Evolutionary conservation across 139 green algal species (phyloP).

Genomic region (Marvania coccoides): DNA sequence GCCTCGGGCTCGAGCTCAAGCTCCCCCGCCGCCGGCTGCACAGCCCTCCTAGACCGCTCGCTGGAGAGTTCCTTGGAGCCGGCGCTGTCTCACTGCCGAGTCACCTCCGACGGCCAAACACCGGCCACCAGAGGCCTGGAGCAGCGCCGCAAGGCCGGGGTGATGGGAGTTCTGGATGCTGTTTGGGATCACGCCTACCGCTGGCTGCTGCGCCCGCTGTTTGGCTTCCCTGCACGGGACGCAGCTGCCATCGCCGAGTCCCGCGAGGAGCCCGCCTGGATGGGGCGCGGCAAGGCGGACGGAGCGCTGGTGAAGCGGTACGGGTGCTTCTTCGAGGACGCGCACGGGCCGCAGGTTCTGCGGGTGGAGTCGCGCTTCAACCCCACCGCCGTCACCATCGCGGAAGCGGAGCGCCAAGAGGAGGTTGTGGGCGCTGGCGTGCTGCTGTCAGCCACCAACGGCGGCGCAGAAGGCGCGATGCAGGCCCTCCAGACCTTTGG

Average conservation of each 20-base stretch:
- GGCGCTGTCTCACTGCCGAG: too few relatives aligned
- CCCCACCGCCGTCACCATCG: neutral
- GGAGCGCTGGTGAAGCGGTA: slow-evolving; percentile 24
- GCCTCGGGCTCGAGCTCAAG: too few relatives aligned
- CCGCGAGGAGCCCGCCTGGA: slow-evolving; percentile 3
- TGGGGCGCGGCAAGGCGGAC: slow-evolving; percentile 19
- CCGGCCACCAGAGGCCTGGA: neutral
- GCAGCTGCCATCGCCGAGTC: neutral
- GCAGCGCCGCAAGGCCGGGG: too few relatives aligned
- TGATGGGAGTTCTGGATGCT: too few relatives aligned
- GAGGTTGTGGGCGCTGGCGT: slow-evolving; percentile 1
- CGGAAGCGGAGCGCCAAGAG: too few relatives aligned
- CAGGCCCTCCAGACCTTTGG: slow-evolving; percentile 26
- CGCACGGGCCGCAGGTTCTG: slow-evolving; percentile 18
- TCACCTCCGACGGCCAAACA: neutral
- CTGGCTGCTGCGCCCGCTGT: slow-evolving; percentile 14
- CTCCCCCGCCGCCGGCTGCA: too few relatives aligned
- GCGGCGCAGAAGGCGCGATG: slow-evolving; percentile 2
- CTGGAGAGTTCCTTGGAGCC: too few relatives aligned
- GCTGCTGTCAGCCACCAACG: slow-evolving; percentile 7
- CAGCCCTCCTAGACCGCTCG: too few relatives aligned
- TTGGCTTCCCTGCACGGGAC: slow-evolving; percentile 16
- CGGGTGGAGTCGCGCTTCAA: slow-evolving; percentile 13
- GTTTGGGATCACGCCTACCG: neutral
- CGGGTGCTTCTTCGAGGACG: slow-evolving; percentile 27